These are phyloP conservation scores for Oryza longistaminata DNA, from an alignment of 176 grass and related monocot genomes.

Conservation along the genomic window DNA sequence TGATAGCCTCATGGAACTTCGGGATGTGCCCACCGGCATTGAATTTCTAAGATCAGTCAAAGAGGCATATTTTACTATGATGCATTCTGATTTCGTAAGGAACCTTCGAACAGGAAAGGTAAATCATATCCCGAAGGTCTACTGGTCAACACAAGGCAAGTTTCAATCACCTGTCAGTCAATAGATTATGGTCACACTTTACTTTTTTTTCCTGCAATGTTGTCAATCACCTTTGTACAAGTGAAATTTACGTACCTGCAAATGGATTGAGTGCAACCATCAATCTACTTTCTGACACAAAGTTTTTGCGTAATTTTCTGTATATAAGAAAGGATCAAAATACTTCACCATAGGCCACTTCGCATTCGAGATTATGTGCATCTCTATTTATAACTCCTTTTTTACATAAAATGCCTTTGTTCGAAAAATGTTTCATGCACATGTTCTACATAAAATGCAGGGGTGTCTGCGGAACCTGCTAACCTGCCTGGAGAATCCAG, in stretches of 20 bases:
- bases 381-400: neutral
- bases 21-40: neutral
- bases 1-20: neutral
- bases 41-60: neutral
- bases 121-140: neutral
- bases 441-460: conserved; percentile 16
- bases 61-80: neutral
- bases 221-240: neutral
- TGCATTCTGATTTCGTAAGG: neutral
- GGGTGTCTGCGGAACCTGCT: neutral
- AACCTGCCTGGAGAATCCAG: conserved; percentile 16
- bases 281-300: neutral
- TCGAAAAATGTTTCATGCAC: too few species aligned
- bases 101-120: neutral
- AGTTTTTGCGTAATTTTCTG: too few species aligned
- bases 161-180: neutral
- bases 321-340: neutral
- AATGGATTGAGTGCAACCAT: neutral
- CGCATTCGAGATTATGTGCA: neutral
- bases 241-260: neutral
- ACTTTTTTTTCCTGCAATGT: neutral
- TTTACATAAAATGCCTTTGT: neutral
- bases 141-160: conserved; percentile 1
- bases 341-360: neutral
- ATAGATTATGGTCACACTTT: neutral